These are phyloP conservation scores for Pichia rugopelliculosa DNA, from an alignment of 805 yeast species.

Conservation along the genomic window DNA sequence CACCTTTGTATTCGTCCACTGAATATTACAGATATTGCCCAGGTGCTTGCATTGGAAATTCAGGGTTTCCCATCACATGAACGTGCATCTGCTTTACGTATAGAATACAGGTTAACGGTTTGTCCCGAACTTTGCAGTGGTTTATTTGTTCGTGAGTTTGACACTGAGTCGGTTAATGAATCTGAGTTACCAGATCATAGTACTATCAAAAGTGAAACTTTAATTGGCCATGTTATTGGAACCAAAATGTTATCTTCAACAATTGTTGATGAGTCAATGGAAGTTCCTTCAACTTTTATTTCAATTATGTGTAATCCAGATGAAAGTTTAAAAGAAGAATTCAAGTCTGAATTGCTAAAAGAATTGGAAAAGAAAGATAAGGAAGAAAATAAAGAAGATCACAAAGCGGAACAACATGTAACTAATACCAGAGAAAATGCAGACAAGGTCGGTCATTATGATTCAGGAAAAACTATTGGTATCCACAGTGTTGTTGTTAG, in stretches of 20 bases:
- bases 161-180: conserved; percentile 7
- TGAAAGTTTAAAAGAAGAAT: conserved; percentile 5
- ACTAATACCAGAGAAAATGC: conserved; percentile 15
- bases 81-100: conserved; percentile 57
- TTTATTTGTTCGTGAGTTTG: conserved; percentile 68
- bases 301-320: conserved; percentile 1
- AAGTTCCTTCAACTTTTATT: conserved; percentile 33
- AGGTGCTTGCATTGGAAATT: conserved; percentile 53
- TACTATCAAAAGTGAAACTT: conserved; percentile 48
- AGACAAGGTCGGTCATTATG: conserved; percentile 53
- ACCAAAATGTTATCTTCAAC: conserved; percentile 50
- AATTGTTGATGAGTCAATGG: conserved; percentile 57
- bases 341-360: not conserved
- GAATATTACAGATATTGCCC: conserved; percentile 62
- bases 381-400: not conserved
- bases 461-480: conserved; percentile 66
- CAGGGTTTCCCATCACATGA: conserved; percentile 65
- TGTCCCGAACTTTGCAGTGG: conserved; percentile 94
- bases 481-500: conserved; percentile 76
- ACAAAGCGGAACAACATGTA: conserved; percentile 10
- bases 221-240: conserved; percentile 76
- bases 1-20: conserved; percentile 71
- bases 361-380: not conserved
- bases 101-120: conserved; percentile 59
- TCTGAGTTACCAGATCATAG: conserved; percentile 37